These are phyloP conservation scores for Annona squamosa DNA, from an alignment of 164 flowering plant genomes.

Conservation along the genomic window DNA sequence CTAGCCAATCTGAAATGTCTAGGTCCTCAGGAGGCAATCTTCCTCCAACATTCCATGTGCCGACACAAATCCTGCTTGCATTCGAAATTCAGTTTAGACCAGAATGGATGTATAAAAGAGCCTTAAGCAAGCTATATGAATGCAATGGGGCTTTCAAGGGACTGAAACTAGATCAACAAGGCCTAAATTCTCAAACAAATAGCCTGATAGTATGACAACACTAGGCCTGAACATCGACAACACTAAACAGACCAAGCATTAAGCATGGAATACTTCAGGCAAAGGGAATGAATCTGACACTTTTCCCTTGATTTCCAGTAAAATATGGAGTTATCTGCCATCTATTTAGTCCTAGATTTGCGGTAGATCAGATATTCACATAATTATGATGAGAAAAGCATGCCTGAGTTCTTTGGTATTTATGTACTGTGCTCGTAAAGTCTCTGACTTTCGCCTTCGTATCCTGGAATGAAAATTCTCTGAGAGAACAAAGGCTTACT, in stretches of 20 bases:
- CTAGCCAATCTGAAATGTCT: constrained; percentile 79
- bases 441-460: constrained; percentile 83
- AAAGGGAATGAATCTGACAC: not conserved
- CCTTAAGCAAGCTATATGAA: not conserved
- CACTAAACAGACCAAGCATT: not conserved
- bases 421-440: constrained; percentile 82
- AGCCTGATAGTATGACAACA: not conserved
- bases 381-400: not conserved
- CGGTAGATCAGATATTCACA: not conserved
- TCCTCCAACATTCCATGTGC: constrained; percentile 98
- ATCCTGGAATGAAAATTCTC: constrained; percentile 34
- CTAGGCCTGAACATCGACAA: not conserved
- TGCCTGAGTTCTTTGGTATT: constrained; percentile 75
- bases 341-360: not conserved
- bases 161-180: not conserved
- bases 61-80: constrained; percentile 53
- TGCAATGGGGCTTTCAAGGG: not conserved
- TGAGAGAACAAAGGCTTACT: constrained; percentile 13
- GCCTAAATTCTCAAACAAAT: not conserved
- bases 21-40: constrained; percentile 72
- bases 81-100: constrained; percentile 2
- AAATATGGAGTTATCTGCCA: not conserved
- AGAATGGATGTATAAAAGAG: not conserved
- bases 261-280: not conserved
- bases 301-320: not conserved